Evolutionary conservation across 495 filamentous ascomycete genomes (phyloP), one percentile per base, ranked within the genome.

Genomic region (Aspergillus nidulans): DNA sequence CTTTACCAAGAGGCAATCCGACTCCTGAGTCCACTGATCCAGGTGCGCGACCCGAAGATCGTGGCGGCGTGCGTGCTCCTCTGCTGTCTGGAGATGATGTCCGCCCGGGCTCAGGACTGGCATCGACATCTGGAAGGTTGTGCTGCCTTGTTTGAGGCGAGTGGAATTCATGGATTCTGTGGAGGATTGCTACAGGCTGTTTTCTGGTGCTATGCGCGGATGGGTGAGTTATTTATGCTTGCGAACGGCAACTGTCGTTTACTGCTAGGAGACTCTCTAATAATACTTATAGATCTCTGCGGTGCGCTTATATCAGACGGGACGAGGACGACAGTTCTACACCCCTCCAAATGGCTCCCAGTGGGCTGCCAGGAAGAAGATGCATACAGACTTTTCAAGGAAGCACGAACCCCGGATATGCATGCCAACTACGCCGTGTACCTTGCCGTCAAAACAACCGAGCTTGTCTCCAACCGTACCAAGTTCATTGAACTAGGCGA

Each of bases 121-220:
- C 66, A 68, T 15, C 68, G 71, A 19, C 76, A 78, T 62, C 30
- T 79, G 19, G 75, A 79, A 52, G 76, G 76, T 5, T 78, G 76
- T 57, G 70, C 74, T 0, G 72, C 73, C 6, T 58, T 79, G 10
- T 73, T 79, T 40, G 63, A 75, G 43, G 63, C 69, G 0, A 75
- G 66, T 63, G 63, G 59, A 32, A 73, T 78, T 18, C 60, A 74
- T 52, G 74, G 74, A 0, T 76, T 78, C 49, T 69, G 69, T 38
- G 57, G 61, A 6, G 73, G 72, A 2, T 49, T 76, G 23, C 32
- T 69, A 46, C 74, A 73, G 44, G 76, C 74, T 13, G 60, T 77
- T 0, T 79, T 79, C 39, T 79, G 76, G 76, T 79, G 75, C 46
- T 78, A 74, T 57, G 74, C 72, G 20, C 59, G 75, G 24, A 79